These are phyloP conservation scores for Scheffersomyces stipitis DNA, from an alignment of 805 yeast genomes.

Conservation along the genomic window DNA sequence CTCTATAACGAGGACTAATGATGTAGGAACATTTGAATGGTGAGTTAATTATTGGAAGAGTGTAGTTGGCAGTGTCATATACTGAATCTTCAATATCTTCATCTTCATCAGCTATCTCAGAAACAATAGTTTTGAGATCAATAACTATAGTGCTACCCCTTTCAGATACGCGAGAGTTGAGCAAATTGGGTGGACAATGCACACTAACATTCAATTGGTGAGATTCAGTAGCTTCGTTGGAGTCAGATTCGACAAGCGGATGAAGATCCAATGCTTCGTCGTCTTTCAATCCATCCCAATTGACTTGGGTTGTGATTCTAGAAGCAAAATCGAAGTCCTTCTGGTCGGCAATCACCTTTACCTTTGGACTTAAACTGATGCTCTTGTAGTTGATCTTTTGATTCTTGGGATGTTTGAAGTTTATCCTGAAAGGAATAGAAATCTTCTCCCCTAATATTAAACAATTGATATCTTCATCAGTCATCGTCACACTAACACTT, in stretches of 20 bases:
- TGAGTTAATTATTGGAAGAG: conserved; percentile 22
- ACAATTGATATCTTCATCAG: conserved; percentile 4
- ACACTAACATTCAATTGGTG: conserved; percentile 22
- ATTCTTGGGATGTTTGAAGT: conserved; percentile 13
- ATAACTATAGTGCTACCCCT: conserved; percentile 13
- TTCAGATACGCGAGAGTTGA: conserved; percentile 4
- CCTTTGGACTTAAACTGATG: conserved; percentile 20
- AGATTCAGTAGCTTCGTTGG: not conserved
- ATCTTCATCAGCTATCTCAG: conserved; percentile 15
- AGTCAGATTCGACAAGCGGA: conserved; percentile 8
- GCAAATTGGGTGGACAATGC: conserved; percentile 16
- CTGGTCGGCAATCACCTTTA: conserved; percentile 13
- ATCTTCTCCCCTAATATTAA: conserved; percentile 33
- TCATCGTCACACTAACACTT: conserved; percentile 12
- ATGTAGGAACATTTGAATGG: conserved; percentile 23
- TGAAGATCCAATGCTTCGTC: conserved; percentile 35
- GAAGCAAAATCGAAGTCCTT: conserved; percentile 12
- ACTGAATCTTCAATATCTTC: conserved; percentile 10
- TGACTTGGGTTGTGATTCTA: conserved; percentile 17
- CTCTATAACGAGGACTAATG: conserved; percentile 28
- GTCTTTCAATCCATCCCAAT: conserved; percentile 40
- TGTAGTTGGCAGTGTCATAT: conserved; percentile 22
- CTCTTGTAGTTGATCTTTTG: conserved; percentile 16
- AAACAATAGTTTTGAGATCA: conserved; percentile 24
- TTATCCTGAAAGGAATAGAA: conserved; percentile 17